These are phyloP conservation scores for Ampelomyces quisqualis DNA, from an alignment of 2,329 filamentous ascomycete species.

Conservation along the genomic window DNA sequence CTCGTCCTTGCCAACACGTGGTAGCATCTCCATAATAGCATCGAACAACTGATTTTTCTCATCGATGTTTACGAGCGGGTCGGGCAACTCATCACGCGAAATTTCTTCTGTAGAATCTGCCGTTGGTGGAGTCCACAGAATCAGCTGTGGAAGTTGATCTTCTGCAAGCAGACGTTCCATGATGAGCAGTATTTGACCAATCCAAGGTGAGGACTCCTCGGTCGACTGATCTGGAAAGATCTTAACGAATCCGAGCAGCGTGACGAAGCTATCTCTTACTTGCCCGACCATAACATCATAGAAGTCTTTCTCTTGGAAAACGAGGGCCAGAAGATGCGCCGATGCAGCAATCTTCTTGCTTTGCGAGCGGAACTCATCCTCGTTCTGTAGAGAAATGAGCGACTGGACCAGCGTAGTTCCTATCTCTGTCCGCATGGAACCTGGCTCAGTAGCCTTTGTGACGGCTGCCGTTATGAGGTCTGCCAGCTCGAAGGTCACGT, in stretches of 20 bases:
- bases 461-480: constrained; percentile 79
- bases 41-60: constrained; percentile 72
- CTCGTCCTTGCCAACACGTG: constrained; percentile 84
- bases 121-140: constrained; percentile 66
- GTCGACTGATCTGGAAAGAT: constrained; percentile 64
- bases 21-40: constrained; percentile 78
- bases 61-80: constrained; percentile 63
- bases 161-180: constrained; percentile 88
- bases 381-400: constrained; percentile 66
- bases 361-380: constrained; percentile 56
- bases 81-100: constrained; percentile 60
- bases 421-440: constrained; percentile 67
- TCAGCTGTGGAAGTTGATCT: constrained; percentile 76
- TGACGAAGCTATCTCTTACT: constrained; percentile 73
- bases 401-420: constrained; percentile 82
- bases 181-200: constrained; percentile 85
- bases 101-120: constrained; percentile 50
- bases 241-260: constrained; percentile 77
- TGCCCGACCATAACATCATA: constrained; percentile 74
- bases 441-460: constrained; percentile 60
- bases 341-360: constrained; percentile 81
- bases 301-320: constrained; percentile 80
- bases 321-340: constrained; percentile 84
- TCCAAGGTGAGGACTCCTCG: constrained; percentile 87
- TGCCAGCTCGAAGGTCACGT: constrained; percentile 85